phyloP scores from a whole-genome alignment of 352 stramenopile species.

The Globisporangium nodosum region DNA sequence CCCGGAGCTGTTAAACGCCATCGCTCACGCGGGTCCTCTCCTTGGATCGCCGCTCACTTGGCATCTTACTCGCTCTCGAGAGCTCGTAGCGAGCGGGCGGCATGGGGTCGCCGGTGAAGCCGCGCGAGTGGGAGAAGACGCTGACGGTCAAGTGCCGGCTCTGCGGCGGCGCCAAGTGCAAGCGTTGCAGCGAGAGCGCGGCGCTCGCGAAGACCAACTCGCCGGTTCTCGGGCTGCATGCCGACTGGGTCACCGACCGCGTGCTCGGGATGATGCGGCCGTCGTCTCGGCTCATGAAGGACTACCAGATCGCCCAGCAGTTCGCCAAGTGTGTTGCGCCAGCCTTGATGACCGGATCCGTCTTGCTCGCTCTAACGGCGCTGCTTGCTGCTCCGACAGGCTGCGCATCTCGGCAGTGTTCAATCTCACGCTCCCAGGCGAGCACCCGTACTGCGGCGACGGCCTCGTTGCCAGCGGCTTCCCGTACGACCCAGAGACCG shows the following conservation, averaged over 20 bases:
- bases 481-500: conserved; percentile 84
- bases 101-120: conserved; percentile 71
- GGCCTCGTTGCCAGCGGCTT: conserved; percentile 71
- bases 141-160: conserved; percentile 82
- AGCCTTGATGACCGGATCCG: neutral
- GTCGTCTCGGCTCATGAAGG: conserved; percentile 74
- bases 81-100: too few species aligned
- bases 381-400: conserved; percentile 17
- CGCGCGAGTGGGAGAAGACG: conserved; percentile 78
- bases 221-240: conserved; percentile 72
- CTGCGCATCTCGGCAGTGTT: conserved; percentile 83
- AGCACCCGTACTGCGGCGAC: conserved; percentile 89
- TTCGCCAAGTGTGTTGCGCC: conserved; percentile 55
- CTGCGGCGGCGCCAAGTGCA: conserved; percentile 83
- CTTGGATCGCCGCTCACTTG: too few species aligned
- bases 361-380: neutral
- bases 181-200: conserved; percentile 78
- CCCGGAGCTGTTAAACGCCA: too few species aligned
- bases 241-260: conserved; percentile 83
- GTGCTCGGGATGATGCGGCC: conserved; percentile 89
- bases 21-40: too few species aligned
- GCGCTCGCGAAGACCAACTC: conserved; percentile 68
- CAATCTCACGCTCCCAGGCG: conserved; percentile 88
- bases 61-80: neutral
- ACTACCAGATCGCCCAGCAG: conserved; percentile 74